These are phyloP conservation scores for Naganishia kalamii DNA, from an alignment of 768 basidiomycete species.

Conservation along the genomic window DNA sequence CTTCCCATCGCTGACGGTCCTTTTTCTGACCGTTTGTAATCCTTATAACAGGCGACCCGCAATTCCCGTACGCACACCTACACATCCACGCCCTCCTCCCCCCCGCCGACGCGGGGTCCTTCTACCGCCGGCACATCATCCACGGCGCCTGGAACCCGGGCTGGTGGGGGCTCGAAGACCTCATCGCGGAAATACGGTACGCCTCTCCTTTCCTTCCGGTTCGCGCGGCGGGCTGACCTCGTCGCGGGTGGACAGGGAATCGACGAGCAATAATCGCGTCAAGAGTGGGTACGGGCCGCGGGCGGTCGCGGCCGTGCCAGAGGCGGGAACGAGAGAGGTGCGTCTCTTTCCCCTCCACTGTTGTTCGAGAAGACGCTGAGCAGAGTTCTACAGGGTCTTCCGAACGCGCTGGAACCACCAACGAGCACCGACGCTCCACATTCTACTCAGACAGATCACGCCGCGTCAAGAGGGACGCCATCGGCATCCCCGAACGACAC, in stretches of 20 bases:
- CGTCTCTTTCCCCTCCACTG: background rate
- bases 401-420: background rate
- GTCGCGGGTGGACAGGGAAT: background rate
- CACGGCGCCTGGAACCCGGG: constrained; percentile 6
- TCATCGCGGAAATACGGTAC: constrained; percentile 20
- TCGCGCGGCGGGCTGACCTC: background rate
- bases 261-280: constrained; percentile 17
- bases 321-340: background rate
- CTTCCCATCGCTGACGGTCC: background rate
- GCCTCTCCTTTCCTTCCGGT: background rate
- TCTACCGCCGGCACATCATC: background rate
- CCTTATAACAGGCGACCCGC: constrained; percentile 15
- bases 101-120: background rate
- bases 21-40: background rate
- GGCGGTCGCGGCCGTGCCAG: background rate
- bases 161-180: constrained; percentile 19
- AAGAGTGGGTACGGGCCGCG: constrained; percentile 13
- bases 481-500: background rate
- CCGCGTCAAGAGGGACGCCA: background rate
- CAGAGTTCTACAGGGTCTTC: constrained; percentile 3
- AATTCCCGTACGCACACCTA: constrained; percentile 14
- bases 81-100: constrained; percentile 13
- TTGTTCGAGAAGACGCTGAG: too few relatives aligned
- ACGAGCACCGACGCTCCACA: background rate
- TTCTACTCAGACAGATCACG: background rate